Evolutionary conservation across 306 rosid species (phyloP).

Genomic region (Senna tora): DNA sequence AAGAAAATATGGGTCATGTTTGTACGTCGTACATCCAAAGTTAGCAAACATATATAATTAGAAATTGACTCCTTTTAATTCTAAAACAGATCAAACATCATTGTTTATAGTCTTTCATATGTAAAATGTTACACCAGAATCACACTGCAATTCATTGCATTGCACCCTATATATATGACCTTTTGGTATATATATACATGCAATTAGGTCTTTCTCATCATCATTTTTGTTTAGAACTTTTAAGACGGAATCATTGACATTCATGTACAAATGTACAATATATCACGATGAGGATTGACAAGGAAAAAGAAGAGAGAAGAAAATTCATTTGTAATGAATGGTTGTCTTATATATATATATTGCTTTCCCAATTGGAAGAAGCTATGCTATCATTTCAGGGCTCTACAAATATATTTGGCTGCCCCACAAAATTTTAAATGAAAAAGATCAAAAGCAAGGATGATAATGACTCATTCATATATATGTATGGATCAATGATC

Average conservation of each 20-base stretch:
- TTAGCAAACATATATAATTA: no score
- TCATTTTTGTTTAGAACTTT: background rate
- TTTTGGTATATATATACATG: no score
- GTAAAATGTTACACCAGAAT: background rate
- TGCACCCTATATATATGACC: no score
- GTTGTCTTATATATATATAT: background rate
- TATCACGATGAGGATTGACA: no score
- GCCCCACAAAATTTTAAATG: background rate
- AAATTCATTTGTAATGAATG: background rate
- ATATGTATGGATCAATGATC: no score
- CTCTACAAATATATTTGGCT: background rate
- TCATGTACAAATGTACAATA: no score
- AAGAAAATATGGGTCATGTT: no score
- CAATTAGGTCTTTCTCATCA: background rate
- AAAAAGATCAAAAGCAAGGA: background rate
- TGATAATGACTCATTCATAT: no score
- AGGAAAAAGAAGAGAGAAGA: background rate
- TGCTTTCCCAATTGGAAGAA: background rate
- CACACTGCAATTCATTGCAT: background rate
- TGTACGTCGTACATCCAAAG: no score
- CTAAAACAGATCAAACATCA: no score
- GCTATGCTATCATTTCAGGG: background rate
- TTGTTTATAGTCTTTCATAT: background rate
- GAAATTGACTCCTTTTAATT: no score
- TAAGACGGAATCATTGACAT: slow-evolving; percentile 4